Evolutionary conservation across 257 asterid genomes (phyloP), one percentile per base, ranked within the genome.

Genomic region (Craterostigma plantagineum): DNA sequence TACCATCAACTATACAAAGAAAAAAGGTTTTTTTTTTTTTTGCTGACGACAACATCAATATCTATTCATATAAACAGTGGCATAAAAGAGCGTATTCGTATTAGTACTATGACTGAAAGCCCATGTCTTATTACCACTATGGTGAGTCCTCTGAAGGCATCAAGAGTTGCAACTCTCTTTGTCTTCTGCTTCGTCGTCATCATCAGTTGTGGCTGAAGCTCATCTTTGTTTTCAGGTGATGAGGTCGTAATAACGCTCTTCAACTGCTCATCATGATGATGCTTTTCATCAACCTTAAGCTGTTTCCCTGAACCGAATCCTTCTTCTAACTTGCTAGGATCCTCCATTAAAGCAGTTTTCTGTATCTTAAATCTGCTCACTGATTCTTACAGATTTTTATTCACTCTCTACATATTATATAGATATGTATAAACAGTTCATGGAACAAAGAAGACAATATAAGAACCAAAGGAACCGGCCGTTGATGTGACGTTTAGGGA

Each of bases 1-100:
- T 52, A 85, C 62, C 96, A 85, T 84, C 58, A 83, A 35, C 93
- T 83, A 23, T 6, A 23, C n/a, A n/a, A n/a, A n/a, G n/a, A n/a
- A n/a, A n/a, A 23, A 23, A 23, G 6, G 30, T 23, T 23, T 23
- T 23, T 23, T 23, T 23, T 23, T 23, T 23, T 23, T 23, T 23
- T 23, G 30, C 30, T 23, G 6, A 23, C 6, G 2, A 23, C 2
- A 23, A 23, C 2, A 23, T 23, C 6, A 23, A 23, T 6, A 23
- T 23, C 30, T 23, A 2, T 23, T 2, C 6, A 23, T 23, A 23
- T 23, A 23, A 2, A 23, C 30, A 23, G 30, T 23, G 30, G 6
- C 30, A n/a, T n/a, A n/a, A n/a, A n/a, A n/a, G n/a, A n/a, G n/a
- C n/a, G n/a, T n/a, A n/a, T n/a, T n/a, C n/a, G n/a, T n/a, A n/a